Percentiles rank a stretch among this genome's conserved stretches.
Conservation (phyloP, 2,329 filamentous ascomycete species). For the Stachybotrys echinatus region DNA sequence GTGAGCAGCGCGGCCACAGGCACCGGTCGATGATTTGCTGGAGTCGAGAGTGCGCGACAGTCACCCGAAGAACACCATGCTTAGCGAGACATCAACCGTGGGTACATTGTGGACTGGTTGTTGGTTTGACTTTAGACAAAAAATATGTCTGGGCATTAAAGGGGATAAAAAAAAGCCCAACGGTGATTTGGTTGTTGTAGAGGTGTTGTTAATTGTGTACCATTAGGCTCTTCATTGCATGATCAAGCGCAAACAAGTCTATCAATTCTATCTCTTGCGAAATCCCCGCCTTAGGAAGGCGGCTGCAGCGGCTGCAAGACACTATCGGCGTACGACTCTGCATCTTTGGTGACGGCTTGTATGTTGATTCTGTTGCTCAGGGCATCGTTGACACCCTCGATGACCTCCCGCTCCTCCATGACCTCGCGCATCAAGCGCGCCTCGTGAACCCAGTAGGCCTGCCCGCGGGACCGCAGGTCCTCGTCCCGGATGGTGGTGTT, state of each 20-base stretch:
- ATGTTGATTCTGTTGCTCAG: constrained; percentile 61
- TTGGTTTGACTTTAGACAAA: background rate
- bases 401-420: constrained; percentile 73
- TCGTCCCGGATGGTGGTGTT: constrained; percentile 76
- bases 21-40: constrained; percentile 19
- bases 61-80: too few relatives aligned
- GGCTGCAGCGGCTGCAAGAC: constrained; percentile 27
- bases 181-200: background rate
- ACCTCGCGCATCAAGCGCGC: constrained; percentile 65
- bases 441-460: constrained; percentile 79
- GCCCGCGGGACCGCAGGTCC: constrained; percentile 58
- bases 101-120: background rate
- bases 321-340: constrained; percentile 53
- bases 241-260: constrained; percentile 4
- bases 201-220: constrained; percentile 14
- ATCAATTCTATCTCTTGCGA: constrained; percentile 4
- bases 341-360: constrained; percentile 53
- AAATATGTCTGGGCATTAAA: constrained; percentile 4
- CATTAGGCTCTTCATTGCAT: constrained; percentile 12
- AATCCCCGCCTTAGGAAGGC: background rate
- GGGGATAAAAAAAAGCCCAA: constrained; percentile 9
- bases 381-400: constrained; percentile 65
- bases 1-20: constrained; percentile 42
- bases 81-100: background rate
- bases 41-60: too few relatives aligned